These are phyloP conservation scores for Penicillium paradoxum DNA, from an alignment of 495 filamentous ascomycete species.

Conservation along the genomic window DNA sequence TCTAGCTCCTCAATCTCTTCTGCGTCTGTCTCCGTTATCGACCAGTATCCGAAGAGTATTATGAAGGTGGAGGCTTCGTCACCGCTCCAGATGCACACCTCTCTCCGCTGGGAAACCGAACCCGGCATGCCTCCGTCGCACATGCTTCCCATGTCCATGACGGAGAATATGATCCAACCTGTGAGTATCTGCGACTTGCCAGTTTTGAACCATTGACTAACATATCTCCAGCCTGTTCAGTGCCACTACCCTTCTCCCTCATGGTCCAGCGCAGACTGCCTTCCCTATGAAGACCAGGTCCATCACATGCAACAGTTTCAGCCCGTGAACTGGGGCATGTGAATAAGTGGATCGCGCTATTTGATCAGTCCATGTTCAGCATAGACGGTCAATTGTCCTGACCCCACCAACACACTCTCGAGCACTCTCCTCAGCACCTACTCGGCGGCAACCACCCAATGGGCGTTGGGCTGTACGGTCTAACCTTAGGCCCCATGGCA, in stretches of 20 bases:
- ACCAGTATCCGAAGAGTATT: slow-evolving; percentile 34
- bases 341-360: slow-evolving; percentile 5
- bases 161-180: slow-evolving; percentile 34
- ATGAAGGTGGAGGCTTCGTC: slow-evolving; percentile 35
- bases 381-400: not conserved
- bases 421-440: not conserved
- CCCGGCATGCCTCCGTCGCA: slow-evolving; percentile 25
- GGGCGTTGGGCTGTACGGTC: not conserved
- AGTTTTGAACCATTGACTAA: not conserved
- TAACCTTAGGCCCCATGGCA: not conserved
- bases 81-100: slow-evolving; percentile 33
- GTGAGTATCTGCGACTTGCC: slow-evolving; percentile 1
- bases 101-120: slow-evolving; percentile 35
- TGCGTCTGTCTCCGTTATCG: slow-evolving; percentile 30
- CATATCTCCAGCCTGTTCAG: slow-evolving; percentile 23
- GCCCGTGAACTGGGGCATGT: slow-evolving; percentile 29
- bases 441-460: not conserved
- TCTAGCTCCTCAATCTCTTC: slow-evolving; percentile 37
- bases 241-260: slow-evolving; percentile 41
- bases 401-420: not conserved
- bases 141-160: slow-evolving; percentile 33
- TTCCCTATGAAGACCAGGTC: slow-evolving; percentile 38
- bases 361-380: not conserved
- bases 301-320: slow-evolving; percentile 27
- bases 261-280: slow-evolving; percentile 36